Base-by-base conservation (phyloP, 2,329 filamentous ascomycete genomes). In the Colletotrichum orbiculare region DNA sequence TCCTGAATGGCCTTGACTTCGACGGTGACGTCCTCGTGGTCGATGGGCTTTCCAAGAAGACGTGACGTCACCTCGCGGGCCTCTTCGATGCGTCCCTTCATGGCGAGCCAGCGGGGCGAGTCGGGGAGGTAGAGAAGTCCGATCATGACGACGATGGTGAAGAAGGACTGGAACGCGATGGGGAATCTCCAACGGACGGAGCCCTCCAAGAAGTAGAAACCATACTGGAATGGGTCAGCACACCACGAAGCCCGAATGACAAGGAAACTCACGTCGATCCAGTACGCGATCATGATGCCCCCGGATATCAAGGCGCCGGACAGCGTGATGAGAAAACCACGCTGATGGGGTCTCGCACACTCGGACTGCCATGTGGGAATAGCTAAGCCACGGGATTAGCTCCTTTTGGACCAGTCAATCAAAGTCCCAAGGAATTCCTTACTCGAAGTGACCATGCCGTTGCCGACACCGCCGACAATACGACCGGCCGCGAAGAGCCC, bases 91-190 rank as follows among this genome's bases (percentile, higher is more conserved):
- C 71, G 53, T n/a, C 73, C 74, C 68, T 76, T 73, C 64, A 74
- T 72, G 2, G 78, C 74, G 3, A 79, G 71, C 77, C 77, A 79
- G 47, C 77, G 72, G 1, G 73, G 77, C 0, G 73, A 76, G 50
- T 75, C 73, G 15, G 73, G 73, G 6, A 80, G 72, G 41, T 71
- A 71, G 56, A 76, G 79, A 5, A 80, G 72, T 6, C 69, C 71
- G 2, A 37, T 64, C 53, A 78, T 72, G n/a, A 80, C 72, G 8
- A 78, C 60, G 56, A 73, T 54, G 17, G 72, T 73, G 46, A 73
- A 73, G 65, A 73, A 72, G 13, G 70, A 72, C 60, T 73, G 72
- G 60, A 75, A 74, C 6, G 72, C 70, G 33, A 76, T 69, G 12
- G 75, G 75, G 62, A 76, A 76, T 0, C 75, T 73, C 75, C 75